These are phyloP conservation scores for Botrytis tulipae DNA, from an alignment of 2,329 filamentous ascomycete species.

Conservation along the genomic window DNA sequence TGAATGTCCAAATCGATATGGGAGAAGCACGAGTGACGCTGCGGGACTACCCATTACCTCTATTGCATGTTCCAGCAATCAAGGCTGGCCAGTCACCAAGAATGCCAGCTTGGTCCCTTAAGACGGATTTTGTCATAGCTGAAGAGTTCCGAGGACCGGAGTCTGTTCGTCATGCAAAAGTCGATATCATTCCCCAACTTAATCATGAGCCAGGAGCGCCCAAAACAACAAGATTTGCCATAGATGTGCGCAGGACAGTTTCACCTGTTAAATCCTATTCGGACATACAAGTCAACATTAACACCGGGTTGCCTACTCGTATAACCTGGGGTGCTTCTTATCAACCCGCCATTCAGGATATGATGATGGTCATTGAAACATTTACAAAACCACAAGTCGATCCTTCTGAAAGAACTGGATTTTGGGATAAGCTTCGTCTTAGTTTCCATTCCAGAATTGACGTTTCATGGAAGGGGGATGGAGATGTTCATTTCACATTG, in stretches of 20 bases:
- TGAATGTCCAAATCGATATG: constrained; percentile 86
- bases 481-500: constrained; percentile 88
- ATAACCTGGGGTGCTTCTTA: constrained; percentile 98
- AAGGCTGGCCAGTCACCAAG: constrained; percentile 76
- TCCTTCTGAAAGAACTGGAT: constrained; percentile 88
- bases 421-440: constrained; percentile 97
- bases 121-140: constrained; percentile 90
- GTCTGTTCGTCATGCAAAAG: constrained; percentile 75
- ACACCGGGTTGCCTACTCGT: constrained; percentile 84
- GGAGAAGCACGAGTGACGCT: constrained; percentile 83
- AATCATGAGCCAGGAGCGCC: constrained; percentile 52
- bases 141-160: constrained; percentile 84
- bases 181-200: constrained; percentile 78
- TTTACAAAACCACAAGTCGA: constrained; percentile 96
- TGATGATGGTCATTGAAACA: constrained; percentile 99
- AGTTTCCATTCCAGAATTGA: constrained; percentile 90
- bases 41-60: constrained; percentile 88
- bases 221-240: constrained; percentile 66
- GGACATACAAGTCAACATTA: constrained; percentile 87
- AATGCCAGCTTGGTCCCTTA: constrained; percentile 77
- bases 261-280: constrained; percentile 96
- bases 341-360: constrained; percentile 96
- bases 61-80: constrained; percentile 85
- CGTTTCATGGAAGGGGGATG: constrained; percentile 90
- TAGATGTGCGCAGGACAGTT: constrained; percentile 87